These are phyloP conservation scores for Colletotrichum agaves DNA, from an alignment of 2,329 filamentous ascomycete species.

Conservation along the genomic window DNA sequence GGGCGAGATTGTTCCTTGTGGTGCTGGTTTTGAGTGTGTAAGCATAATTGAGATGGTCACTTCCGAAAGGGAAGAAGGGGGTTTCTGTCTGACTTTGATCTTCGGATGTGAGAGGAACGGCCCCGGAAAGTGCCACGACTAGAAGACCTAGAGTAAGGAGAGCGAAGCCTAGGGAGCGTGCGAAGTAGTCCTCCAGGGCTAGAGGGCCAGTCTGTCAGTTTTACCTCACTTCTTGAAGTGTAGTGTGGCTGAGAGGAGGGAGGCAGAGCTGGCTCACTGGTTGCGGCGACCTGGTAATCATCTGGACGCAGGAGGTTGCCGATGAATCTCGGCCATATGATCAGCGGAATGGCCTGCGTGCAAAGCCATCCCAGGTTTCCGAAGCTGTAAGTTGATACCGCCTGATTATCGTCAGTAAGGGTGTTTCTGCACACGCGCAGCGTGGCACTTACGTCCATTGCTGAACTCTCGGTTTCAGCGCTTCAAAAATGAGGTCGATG, in stretches of 20 bases:
- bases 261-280: conserved; percentile 41
- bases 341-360: conserved; percentile 58
- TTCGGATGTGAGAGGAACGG: conserved; percentile 70
- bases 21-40: conserved; percentile 4
- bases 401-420: conserved; percentile 46
- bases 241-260: not conserved
- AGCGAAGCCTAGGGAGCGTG: conserved; percentile 74
- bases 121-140: conserved; percentile 76
- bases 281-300: conserved; percentile 40
- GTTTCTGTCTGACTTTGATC: conserved; percentile 48
- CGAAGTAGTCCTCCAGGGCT: conserved; percentile 79
- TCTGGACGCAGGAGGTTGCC: conserved; percentile 54
- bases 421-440: not conserved
- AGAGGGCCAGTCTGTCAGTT: conserved; percentile 8
- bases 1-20: conserved; percentile 60
- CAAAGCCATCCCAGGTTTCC: conserved; percentile 63
- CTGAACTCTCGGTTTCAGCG: not conserved
- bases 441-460: conserved; percentile 43
- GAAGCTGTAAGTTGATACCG: conserved; percentile 61
- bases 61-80: not conserved
- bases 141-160: conserved; percentile 73
- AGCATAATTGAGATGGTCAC: not conserved
- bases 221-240: not conserved
- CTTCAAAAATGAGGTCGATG: not conserved
- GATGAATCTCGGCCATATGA: conserved; percentile 60